phyloP scores from a whole-genome alignment of 768 basidiomycete genomes.

The Termitomyces heimii region DNA sequence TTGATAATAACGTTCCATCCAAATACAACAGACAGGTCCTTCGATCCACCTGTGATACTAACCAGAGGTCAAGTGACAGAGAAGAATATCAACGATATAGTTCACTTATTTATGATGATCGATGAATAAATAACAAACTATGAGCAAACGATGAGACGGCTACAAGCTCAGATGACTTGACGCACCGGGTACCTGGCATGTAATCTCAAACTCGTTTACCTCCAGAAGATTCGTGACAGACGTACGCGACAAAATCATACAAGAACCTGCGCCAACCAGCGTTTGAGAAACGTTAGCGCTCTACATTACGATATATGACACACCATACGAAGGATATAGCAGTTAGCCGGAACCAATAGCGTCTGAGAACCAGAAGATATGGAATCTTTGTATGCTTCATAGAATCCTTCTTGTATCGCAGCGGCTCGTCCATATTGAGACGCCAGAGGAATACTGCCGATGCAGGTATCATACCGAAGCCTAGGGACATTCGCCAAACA shows the following conservation, averaged over 20 bases:
- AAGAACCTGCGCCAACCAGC: conserved; percentile 44
- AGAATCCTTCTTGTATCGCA: conserved; percentile 64
- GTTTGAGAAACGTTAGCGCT: neutral
- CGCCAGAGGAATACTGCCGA: conserved; percentile 79
- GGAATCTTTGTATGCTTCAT: conserved; percentile 74
- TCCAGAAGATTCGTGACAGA: conserved; percentile 5
- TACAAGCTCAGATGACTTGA: neutral
- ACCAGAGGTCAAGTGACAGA: neutral
- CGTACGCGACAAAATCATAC: conserved; percentile 73
- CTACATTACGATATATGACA: conserved; percentile 8
- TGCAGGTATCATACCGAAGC: conserved; percentile 77
- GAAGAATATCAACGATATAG: neutral
- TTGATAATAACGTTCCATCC: conserved; percentile 89
- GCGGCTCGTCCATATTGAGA: conserved; percentile 74
- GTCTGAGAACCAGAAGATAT: conserved; percentile 65
- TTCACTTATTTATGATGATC: conserved; percentile 60
- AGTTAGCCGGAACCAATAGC: conserved; percentile 68
- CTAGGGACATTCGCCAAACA: conserved; percentile 83
- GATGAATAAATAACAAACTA: conserved; percentile 80
- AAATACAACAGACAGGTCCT: conserved; percentile 54
- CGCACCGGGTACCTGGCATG: conserved; percentile 53
- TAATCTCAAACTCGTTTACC: neutral
- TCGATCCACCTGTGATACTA: conserved; percentile 53
- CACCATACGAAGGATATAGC: conserved; percentile 76
- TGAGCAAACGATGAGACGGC: neutral